Base-by-base conservation (phyloP, 805 yeast genomes). In the Ascoidea asiatica region DNA sequence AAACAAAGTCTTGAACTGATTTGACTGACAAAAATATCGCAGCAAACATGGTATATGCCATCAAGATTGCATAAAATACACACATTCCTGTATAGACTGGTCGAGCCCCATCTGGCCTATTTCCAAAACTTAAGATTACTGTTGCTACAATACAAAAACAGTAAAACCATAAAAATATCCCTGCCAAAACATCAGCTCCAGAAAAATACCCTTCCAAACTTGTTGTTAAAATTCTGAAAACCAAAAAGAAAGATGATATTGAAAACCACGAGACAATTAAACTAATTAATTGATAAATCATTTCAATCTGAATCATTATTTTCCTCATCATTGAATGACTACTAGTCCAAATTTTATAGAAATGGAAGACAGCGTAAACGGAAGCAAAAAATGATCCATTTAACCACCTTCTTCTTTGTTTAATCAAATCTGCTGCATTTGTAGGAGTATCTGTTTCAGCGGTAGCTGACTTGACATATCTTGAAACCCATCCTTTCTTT, bases 371-470 rank as follows among this genome's bases (percentile, higher is more conserved):
- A 1, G 96, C 78, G 58, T 90, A 90, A 46, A 88, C 70, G 13
- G 95, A 94, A 0, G 97, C 97, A 64, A 92, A 90, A 56, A 92
- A 83, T 0, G 97, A 88, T 45, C 97, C 97, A 60, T 90, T 90
- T 52, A 90, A 73, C 97, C 97, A 92, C 64, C 97, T 77, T 60
- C 97, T 74, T 67, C 97, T 76, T 62, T 90, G 97, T 38, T 88
- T 71, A 37, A 92, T 81, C 50, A 90, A 81, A 57, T 90, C 97
- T 19, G 92, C 79, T 36, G 92, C 72, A 35, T 74, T 69, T 53
- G 85, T 95, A 7, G 97, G 97, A 42, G 89, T 97, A 72, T 92
- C 97, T 2, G 97, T 92, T 52, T 85, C 89, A 0, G 97, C 97
- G 50, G 75, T 75, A 4, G 97, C 95, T 45, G 81, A 74, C 56